A percentile compares a stretch with the other conserved stretches of the same genome.
These are phyloP conservation scores for Trapa bicornis DNA, from an alignment of 345 rosid species.

Conservation along the genomic window DNA sequence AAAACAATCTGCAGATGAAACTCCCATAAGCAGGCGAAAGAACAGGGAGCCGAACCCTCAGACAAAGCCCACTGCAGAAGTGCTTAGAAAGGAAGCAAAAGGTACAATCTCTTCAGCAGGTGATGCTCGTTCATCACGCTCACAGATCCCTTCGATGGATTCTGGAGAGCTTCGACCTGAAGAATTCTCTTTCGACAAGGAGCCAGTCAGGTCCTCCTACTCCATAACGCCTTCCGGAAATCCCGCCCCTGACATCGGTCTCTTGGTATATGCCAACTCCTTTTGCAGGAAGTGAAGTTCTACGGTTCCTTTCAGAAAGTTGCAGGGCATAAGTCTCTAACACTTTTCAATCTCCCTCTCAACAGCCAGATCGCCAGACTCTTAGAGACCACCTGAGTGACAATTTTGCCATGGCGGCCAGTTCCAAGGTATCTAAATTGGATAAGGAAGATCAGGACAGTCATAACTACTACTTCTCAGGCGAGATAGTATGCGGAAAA, in stretches of 20 bases:
- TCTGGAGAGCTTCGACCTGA: constrained; percentile 23
- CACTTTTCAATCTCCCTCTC: background rate
- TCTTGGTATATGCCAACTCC: constrained; percentile 7
- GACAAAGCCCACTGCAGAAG: constrained; percentile 19
- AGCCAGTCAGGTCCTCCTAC: constrained; percentile 7
- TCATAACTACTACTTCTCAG: background rate
- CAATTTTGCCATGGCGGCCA: constrained; percentile 3
- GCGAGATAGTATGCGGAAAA: constrained; percentile 8
- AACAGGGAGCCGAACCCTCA: constrained; percentile 37
- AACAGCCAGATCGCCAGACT: constrained; percentile 11
- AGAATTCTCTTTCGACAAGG: constrained; percentile 29
- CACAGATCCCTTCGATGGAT: constrained; percentile 14
- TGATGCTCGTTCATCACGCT: constrained; percentile 17
- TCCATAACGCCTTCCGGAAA: constrained; percentile 8
- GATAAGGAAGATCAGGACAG: constrained; percentile 6
- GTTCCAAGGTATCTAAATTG: background rate
- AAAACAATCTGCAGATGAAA: constrained; percentile 27
- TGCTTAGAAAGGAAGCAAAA: constrained; percentile 17
- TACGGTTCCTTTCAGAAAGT: background rate
- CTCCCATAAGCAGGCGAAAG: constrained; percentile 46
- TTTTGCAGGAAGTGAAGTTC: background rate
- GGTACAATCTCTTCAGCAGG: constrained; percentile 13
- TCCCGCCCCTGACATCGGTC: constrained; percentile 9
- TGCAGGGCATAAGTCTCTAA: background rate
- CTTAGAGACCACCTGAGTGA: constrained; percentile 1